A percentile compares a stretch with the other conserved stretches of the same genome.
These are phyloP conservation scores for Vaccinium corymbosum DNA, from an alignment of 148 eudicot genomes.

Conservation along the genomic window DNA sequence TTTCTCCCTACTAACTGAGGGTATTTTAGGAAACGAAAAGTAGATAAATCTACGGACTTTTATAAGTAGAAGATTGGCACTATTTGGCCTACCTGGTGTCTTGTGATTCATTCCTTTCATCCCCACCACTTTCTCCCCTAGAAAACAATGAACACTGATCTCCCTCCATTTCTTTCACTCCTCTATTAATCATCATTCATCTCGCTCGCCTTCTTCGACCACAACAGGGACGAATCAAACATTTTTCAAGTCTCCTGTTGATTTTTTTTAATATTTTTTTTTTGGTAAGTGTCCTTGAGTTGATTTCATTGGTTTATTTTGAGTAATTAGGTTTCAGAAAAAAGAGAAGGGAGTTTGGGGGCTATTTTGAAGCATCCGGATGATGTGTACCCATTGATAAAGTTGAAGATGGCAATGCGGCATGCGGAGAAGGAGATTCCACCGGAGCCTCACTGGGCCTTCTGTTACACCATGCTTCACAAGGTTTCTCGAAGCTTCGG, in stretches of 20 bases:
- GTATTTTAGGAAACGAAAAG: too few relatives aligned
- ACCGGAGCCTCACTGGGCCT: slow-evolving; percentile 78
- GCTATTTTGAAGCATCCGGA: slow-evolving; percentile 79
- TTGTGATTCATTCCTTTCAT: too few relatives aligned
- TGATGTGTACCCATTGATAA: slow-evolving; percentile 75
- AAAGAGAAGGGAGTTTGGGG: slow-evolving; percentile 45
- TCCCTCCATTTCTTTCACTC: background rate
- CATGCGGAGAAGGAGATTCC: slow-evolving; percentile 89
- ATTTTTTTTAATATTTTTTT: too few relatives aligned
- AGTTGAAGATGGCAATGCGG: slow-evolving; percentile 70
- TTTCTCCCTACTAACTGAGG: too few relatives aligned
- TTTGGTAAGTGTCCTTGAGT: background rate
- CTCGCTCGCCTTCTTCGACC: background rate
- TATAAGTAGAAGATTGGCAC: too few relatives aligned
- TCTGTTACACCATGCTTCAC: slow-evolving; percentile 86
- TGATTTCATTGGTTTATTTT: background rate
- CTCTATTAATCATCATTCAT: too few relatives aligned
- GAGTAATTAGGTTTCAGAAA: background rate
- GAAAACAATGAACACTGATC: background rate
- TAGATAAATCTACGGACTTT: too few relatives aligned
- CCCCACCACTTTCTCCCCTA: background rate
- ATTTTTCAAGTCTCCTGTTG: background rate
- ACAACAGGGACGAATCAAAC: background rate
- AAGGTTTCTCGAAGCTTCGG: slow-evolving; percentile 91
- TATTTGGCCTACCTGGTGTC: too few relatives aligned